A percentile compares a stretch with the other conserved stretches of the same genome.
These are phyloP conservation scores for Drosera spatulata DNA, from an alignment of 179 eudicot genomes.

Conservation along the genomic window DNA sequence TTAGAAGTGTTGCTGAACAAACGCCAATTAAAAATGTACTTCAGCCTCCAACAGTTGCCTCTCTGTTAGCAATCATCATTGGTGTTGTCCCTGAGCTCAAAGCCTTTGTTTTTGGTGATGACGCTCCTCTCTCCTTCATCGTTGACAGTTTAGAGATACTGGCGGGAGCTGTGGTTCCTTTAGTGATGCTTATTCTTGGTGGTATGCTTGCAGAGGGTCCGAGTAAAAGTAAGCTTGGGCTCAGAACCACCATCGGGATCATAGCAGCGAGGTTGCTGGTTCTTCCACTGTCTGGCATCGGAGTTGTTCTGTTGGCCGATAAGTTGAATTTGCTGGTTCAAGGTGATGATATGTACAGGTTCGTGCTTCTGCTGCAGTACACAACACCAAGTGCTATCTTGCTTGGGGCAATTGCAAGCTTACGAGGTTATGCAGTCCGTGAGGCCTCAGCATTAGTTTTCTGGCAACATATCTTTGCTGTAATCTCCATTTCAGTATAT, in stretches of 20 bases:
- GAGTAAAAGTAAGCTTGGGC: conserved; percentile 55
- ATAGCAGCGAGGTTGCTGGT: conserved; percentile 56
- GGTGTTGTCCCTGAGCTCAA: conserved; percentile 69
- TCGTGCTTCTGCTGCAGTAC: conserved; percentile 77
- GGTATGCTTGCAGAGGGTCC: conserved; percentile 92
- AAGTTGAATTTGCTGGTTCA: conserved; percentile 31
- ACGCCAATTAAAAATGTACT: conserved; percentile 65
- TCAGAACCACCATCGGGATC: conserved; percentile 60
- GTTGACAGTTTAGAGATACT: conserved; percentile 69
- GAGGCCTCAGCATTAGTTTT: conserved; percentile 85
- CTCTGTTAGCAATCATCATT: conserved; percentile 49
- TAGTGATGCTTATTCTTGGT: conserved; percentile 84
- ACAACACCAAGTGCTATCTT: conserved; percentile 81
- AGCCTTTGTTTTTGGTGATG: conserved; percentile 42
- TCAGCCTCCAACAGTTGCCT: conserved; percentile 79
- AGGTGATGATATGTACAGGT: conserved; percentile 63
- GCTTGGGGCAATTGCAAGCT: conserved; percentile 83
- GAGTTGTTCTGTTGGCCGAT: conserved; percentile 47
- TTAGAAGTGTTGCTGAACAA: conserved; percentile 53
- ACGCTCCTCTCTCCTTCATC: conserved; percentile 52
- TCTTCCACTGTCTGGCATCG: conserved; percentile 73
- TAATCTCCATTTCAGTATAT: conserved; percentile 60
- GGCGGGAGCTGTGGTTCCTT: conserved; percentile 77
- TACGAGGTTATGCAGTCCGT: conserved; percentile 75
- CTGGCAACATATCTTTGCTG: conserved; percentile 76